Evolutionary conservation across 2,329 filamentous ascomycete species (phyloP), one percentile per base, ranked within the genome.

Genomic region (Sporothrix protearum): DNA sequence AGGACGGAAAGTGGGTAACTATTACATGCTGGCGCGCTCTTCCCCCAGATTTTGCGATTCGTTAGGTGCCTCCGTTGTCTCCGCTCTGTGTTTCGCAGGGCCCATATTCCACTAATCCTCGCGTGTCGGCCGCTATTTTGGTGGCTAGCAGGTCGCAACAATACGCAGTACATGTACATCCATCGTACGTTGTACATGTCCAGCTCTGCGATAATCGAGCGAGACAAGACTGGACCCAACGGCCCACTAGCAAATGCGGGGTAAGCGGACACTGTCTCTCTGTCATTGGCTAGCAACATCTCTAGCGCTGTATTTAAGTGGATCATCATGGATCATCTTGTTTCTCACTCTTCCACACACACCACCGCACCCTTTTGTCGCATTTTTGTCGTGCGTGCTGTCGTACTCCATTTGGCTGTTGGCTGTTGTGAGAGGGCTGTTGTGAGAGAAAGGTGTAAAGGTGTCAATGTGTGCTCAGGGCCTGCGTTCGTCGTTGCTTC

Each of bases 191-290:
- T n/a, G n/a, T n/a, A 49, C 16, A 8, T n/a, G n/a, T n/a, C n/a
- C 39, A 45, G 28, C 14, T 5, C n/a, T 36, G n/a, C 8, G 19
- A 25, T 33, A 36, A 61, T 22, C 5, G 12, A 4, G 30, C 30
- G 16, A 61, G 53, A 33, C 53, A 57, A 57, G 53, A 57, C 28
- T 57, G 25, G 53, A 57, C 25, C 19, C 30, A 42, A 4, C 19
- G 9, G 22, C 9, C n/a, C 39, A 30, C 61, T 66, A 47, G 55
- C 68, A 70, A 51, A 71, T 71, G 69, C 69, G 69, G 69, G 70
- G 70, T 71, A 71, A 25, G 7, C 59, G 16, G 25, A 7, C 6
- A n/a, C n/a, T n/a, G 12, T 1, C 42, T 3, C n/a, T n/a, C n/a
- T n/a, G n/a, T 70, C 8, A 28, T 70, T 70, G 55, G 68, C n/a